Conservation (phyloP, 495 filamentous ascomycete species). For the Daldinia bambusicola region DNA sequence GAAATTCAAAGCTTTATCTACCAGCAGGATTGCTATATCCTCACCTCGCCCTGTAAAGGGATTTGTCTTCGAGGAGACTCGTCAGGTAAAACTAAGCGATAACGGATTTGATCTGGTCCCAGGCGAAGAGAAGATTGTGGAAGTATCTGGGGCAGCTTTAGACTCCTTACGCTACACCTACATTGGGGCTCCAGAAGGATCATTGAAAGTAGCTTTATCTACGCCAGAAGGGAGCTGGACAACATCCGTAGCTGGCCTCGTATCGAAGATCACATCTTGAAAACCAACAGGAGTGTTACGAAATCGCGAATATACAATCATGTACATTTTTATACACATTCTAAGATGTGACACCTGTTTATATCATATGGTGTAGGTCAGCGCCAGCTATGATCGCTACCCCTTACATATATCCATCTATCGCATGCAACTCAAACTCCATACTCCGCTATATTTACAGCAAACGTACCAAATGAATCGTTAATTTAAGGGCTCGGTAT, state of each 20-base stretch:
- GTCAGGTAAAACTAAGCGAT: conserved; percentile 55
- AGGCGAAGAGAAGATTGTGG: conserved; percentile 50
- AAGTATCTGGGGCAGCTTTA: conserved; percentile 26
- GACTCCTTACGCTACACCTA: conserved; percentile 46
- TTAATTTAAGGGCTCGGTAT: neutral
- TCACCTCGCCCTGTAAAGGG: conserved; percentile 59
- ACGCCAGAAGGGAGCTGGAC: neutral
- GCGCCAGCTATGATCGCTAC: neutral
- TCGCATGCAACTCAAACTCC: neutral
- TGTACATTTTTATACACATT: neutral
- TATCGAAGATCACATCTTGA: neutral
- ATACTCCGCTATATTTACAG: neutral
- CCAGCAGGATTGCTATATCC: conserved; percentile 44
- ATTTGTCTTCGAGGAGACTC: conserved; percentile 58
- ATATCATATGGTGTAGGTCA: neutral
- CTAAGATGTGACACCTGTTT: neutral
- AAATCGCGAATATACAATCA: neutral
- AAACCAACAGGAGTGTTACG: neutral
- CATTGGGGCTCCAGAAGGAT: conserved; percentile 42
- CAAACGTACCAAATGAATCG: neutral
- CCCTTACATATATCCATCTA: neutral
- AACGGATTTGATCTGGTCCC: conserved; percentile 62
- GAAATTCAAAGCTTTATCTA: conserved; percentile 28
- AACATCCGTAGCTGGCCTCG: neutral
- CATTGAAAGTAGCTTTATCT: conserved; percentile 16